Evolutionary conservation across 106 monocot genomes (phyloP), one percentile per base, ranked within the genome.

Genomic region (Allium sativum): DNA sequence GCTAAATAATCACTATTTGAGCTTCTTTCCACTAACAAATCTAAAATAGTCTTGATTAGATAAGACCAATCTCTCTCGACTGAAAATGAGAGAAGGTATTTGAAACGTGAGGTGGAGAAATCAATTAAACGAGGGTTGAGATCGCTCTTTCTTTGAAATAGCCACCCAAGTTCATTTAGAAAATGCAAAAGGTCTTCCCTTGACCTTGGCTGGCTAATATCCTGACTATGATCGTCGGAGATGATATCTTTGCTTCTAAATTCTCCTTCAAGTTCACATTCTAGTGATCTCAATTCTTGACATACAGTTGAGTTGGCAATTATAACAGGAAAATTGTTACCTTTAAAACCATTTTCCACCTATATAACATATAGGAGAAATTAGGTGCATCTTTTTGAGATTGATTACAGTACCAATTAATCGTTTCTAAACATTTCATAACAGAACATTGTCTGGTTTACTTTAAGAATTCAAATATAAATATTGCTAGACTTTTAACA

Each of bases 271-370:
- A 96, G 53, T 54, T 82, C 95, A 40, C 67, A 20, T 66, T 96
- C 95, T 64, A 96, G 87, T 43, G 40, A 44, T 65, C 87, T 77
- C 56, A 96, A 69, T 62, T 96, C 95, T 73, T 74, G 67, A 75
- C 95, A 96, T 50, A 90, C 82, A 12, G 51, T 62, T 50, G 81
- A 65, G 63, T 84, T 68, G 13, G 95, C 90, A 53, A 96, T 74
- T 46, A 96, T 90, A 62, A 90, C 43, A 40, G 95, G 95, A 72
- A 90, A 96, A 48, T 87, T 77, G 55, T 90, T 90, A 12, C 95
- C 95, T 79, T 87, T 90, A 64, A 96, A 96, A 55, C 87, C 84
- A 74, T 87, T 96, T 48, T 96, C 95, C 43, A 96, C 95, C 95
- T 96, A 60, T 45, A 60, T 45, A 68, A 20, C 0, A n/a, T 16